These are phyloP conservation scores for Pisolithus thermaeus DNA, from an alignment of 1,284 basidiomycete genomes.

Conservation along the genomic window DNA sequence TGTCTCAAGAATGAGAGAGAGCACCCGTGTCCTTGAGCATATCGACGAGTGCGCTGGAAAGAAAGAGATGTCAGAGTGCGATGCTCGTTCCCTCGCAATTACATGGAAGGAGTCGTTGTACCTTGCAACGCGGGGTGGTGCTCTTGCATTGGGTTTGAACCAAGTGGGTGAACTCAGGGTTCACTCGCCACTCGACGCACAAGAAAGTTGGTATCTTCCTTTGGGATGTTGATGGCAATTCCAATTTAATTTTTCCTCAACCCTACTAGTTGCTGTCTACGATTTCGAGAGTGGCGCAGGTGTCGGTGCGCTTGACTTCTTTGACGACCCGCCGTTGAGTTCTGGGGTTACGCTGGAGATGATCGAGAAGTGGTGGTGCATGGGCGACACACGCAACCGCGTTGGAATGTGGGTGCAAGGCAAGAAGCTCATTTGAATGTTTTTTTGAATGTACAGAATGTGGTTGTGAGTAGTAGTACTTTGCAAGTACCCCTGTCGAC, in stretches of 20 bases:
- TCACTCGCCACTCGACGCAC: conserved; percentile 77
- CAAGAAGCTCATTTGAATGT: conserved; percentile 2
- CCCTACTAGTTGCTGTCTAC: conserved; percentile 44
- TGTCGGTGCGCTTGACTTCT: conserved; percentile 64
- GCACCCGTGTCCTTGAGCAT: conserved; percentile 33
- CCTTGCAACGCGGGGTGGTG: conserved; percentile 75
- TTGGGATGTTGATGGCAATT: not conserved
- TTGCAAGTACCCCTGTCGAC: not conserved
- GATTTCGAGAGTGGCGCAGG: conserved; percentile 57
- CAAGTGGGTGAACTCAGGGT: conserved; percentile 51
- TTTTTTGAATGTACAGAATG: no score
- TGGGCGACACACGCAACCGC: conserved; percentile 67
- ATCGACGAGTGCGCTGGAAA: not conserved
- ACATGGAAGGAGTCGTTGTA: conserved; percentile 78
- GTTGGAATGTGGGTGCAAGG: conserved; percentile 73
- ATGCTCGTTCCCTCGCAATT: conserved; percentile 36
- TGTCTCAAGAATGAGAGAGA: conserved; percentile 68
- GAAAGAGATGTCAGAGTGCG: not conserved
- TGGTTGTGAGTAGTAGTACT: not conserved
- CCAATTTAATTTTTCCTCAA: not conserved
- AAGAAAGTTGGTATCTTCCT: conserved; percentile 53
- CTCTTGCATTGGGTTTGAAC: conserved; percentile 54
- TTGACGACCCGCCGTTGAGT: conserved; percentile 38
- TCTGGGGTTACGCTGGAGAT: conserved; percentile 42
- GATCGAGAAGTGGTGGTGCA: conserved; percentile 86